A percentile compares a stretch with the other conserved stretches of the same genome.
Conservation (phyloP, 2,329 filamentous ascomycete genomes). For the Paracorniculantispora psalliotae region DNA sequence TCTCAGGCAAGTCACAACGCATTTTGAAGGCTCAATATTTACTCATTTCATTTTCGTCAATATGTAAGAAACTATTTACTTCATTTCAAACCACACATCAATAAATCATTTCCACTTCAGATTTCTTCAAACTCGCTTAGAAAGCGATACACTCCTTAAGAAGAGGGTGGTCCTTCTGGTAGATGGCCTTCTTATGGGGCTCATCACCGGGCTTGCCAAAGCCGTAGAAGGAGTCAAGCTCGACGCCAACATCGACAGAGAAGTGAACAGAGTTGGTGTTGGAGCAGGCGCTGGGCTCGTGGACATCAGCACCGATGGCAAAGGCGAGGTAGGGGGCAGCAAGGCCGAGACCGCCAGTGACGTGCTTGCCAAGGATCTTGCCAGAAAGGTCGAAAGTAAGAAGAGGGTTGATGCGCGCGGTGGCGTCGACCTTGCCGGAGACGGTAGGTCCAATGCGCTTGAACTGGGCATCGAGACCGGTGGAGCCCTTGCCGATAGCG, state of each 20-base stretch:
- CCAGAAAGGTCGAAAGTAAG: slow-evolving; percentile 12
- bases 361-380: slow-evolving; percentile 12
- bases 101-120: background rate
- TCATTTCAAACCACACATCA: background rate
- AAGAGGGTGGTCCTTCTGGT: slow-evolving; percentile 11
- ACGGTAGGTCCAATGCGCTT: slow-evolving; percentile 11
- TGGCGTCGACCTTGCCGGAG: slow-evolving; percentile 13
- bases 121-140: background rate
- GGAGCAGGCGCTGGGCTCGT: slow-evolving; percentile 11
- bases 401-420: slow-evolving; percentile 11
- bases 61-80: background rate
- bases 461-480: slow-evolving; percentile 11
- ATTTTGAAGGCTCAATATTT: background rate
- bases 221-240: slow-evolving; percentile 13
- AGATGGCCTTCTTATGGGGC: slow-evolving; percentile 13
- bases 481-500: slow-evolving; percentile 12
- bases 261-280: slow-evolving; percentile 11
- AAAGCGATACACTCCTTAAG: slow-evolving; percentile 10
- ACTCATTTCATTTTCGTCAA: background rate
- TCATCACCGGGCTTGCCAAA: slow-evolving; percentile 12
- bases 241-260: slow-evolving; percentile 7
- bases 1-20: too few species aligned
- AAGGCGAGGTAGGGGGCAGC: slow-evolving; percentile 10
- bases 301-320: slow-evolving; percentile 10
- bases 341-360: slow-evolving; percentile 9